Evolutionary conservation across 805 yeast genomes (phyloP).

Genomic region (Yamadazyma phyllophila): DNA sequence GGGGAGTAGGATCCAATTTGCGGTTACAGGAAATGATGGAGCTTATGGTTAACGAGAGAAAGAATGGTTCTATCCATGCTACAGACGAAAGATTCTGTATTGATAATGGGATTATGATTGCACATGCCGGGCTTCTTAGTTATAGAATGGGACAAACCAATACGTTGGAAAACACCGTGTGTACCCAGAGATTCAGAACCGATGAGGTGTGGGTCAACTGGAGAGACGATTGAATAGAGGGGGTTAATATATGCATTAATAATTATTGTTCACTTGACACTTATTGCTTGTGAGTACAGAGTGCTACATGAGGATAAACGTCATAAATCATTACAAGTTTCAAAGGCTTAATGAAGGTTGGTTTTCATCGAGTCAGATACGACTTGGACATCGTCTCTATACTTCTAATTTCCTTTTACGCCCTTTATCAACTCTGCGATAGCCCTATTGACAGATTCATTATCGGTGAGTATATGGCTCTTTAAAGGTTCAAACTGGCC

Average conservation of each 20-base stretch:
- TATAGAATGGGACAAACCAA: conserved; percentile 76
- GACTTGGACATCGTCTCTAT: conserved; percentile 21
- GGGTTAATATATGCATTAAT: neutral
- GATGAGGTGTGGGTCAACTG: conserved; percentile 89
- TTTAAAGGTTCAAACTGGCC: neutral
- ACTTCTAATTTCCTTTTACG: neutral
- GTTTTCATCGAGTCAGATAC: conserved; percentile 28
- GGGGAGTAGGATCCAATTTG: conserved; percentile 97
- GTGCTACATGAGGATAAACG: conserved; percentile 3
- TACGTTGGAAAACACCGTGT: conserved; percentile 66
- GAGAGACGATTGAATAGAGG: conserved; percentile 55
- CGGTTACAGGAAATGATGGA: conserved; percentile 95
- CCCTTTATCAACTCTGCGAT: conserved; percentile 5
- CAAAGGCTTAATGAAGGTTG: conserved; percentile 3
- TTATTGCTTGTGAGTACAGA: neutral
- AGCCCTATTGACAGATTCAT: conserved; percentile 7
- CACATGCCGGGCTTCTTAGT: conserved; percentile 91
- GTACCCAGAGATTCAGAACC: conserved; percentile 91
- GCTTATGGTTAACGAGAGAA: conserved; percentile 84
- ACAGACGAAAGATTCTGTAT: conserved; percentile 97
- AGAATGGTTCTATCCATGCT: conserved; percentile 81
- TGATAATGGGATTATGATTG: conserved; percentile 98
- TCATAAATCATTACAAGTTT: conserved; percentile 9
- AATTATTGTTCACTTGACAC: conserved; percentile 2
- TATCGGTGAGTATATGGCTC: conserved; percentile 8